A percentile compares a stretch with the other conserved stretches of the same genome.
Conservation (phyloP, 495 filamentous ascomycete genomes). For the Daldinia grandis region DNA sequence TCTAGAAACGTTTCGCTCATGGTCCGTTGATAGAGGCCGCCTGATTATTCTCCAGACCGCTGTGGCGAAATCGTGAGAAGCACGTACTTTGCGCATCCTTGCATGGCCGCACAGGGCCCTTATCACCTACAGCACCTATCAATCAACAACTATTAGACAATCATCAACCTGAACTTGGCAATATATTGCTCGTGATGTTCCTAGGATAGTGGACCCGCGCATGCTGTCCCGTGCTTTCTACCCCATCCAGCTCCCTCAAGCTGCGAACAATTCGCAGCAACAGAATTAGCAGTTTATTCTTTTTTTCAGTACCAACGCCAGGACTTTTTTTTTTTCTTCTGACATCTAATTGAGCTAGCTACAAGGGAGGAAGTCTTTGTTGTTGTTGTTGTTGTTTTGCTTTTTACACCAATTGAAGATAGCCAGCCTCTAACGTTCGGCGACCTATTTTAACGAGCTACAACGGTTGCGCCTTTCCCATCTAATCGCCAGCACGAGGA, state of each 20-base stretch:
- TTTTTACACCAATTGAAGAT: background rate
- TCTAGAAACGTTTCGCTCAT: constrained; percentile 14
- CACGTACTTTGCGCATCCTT: constrained; percentile 27
- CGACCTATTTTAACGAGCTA: constrained; percentile 20
- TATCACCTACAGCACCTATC: constrained; percentile 14
- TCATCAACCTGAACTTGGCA: constrained; percentile 18
- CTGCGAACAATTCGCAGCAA: constrained; percentile 16
- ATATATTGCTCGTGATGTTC: constrained; percentile 30
- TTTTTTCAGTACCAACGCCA: constrained; percentile 1
- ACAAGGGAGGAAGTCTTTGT: background rate
- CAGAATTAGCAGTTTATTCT: background rate
- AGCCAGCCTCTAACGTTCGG: background rate
- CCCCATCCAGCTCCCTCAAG: constrained; percentile 25
- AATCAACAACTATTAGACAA: constrained; percentile 17
- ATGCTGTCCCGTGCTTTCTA: constrained; percentile 22
- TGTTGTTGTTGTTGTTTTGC: background rate
- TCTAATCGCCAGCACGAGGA: constrained; percentile 19
- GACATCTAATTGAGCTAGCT: no score
- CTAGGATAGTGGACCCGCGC: constrained; percentile 26
- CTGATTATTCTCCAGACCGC: constrained; percentile 15
- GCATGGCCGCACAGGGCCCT: constrained; percentile 32
- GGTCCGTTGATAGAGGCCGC: constrained; percentile 31
- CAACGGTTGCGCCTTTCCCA: constrained; percentile 28
- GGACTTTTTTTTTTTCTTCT: background rate
- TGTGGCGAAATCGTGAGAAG: constrained; percentile 28